These are phyloP conservation scores for Gnaphalium uliginosum DNA, from an alignment of 129 eudicot species.

Conservation along the genomic window DNA sequence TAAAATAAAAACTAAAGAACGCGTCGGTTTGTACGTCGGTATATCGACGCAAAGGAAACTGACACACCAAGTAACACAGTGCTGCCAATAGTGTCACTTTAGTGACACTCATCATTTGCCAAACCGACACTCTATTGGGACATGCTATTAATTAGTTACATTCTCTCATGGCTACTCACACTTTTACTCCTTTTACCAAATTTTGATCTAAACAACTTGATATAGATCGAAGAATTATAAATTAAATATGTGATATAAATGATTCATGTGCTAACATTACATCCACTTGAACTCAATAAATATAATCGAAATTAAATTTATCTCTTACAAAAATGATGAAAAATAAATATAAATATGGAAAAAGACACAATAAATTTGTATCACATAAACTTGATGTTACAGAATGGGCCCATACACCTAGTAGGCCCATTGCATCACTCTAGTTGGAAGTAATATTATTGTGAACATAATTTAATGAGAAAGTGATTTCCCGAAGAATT, in stretches of 20 bases:
- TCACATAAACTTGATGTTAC: neutral
- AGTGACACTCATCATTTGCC: no score
- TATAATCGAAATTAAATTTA: neutral
- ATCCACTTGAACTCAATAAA: neutral
- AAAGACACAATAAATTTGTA: neutral
- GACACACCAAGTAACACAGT: no score
- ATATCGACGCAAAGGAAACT: no score
- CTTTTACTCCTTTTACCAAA: neutral
- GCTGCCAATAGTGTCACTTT: no score
- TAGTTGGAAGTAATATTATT: neutral
- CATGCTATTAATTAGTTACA: no score
- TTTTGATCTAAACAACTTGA: neutral
- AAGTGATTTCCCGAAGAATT: slow-evolving; percentile 33
- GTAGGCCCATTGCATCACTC: slow-evolving; percentile 26
- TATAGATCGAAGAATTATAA: neutral
- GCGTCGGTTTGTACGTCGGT: no score
- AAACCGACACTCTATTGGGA: no score
- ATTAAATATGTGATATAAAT: neutral
- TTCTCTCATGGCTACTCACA: neutral
- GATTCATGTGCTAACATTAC: neutral
- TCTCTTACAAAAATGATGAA: no score
- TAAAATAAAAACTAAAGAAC: no score
- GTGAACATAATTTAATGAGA: slow-evolving; percentile 24
- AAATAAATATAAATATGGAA: no score
- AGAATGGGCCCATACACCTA: neutral